Base-by-base conservation (phyloP, 1,139 yeast species). In the Yamadazyma sp. region DNA sequence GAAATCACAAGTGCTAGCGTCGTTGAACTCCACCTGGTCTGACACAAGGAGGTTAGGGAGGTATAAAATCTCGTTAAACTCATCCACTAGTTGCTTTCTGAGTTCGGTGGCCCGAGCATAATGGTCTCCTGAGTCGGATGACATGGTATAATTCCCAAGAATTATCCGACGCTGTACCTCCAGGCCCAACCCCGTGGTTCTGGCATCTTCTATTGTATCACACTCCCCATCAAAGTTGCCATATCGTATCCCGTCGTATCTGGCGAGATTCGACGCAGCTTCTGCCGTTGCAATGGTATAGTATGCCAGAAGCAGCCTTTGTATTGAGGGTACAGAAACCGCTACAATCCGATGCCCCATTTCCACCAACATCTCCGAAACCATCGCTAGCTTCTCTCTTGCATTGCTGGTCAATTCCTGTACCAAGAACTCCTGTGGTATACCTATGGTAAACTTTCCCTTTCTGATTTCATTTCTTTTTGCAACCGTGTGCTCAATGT, bases 201-300 rank as follows among this genome's bases (percentile, higher is more conserved):
- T 69, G 3, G 94, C 86, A 6, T 70, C 65, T 15, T 67, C 67
- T n/a, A n/a, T n/a, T n/a, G n/a, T n/a, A n/a, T n/a, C n/a, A n/a
- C n/a, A n/a, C n/a, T n/a, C n/a, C n/a, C n/a, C 40, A 4, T 45
- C 40, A 3, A 46, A 37, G 35, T 59, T 62, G 0, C 97, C 97
- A 53, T 85, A 94, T 37, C 97, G 68, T 17, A 90, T 67, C 2
- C 98, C 98, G 60, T 92, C 98, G 53, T 77, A 94, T 26, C 97
- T 70, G 1, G 96, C 78, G 34, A 94, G 70, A 56, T 94, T 92
- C 0, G 98, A 90, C 0, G 95, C 82, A 0, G 97, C 97, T 55
- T 94, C 98, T 0, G 97, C 86, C 0, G 97, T 87, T 1, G 94
- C 89, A 26, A 94, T 53, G 0, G 96, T 84, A 54, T 86, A 90